A percentile compares a stretch with the other conserved stretches of the same genome.
Evolutionary conservation across 176 grass and related monocot genomes (phyloP).

Genomic region (Rhipidocladum racemiflorum): DNA sequence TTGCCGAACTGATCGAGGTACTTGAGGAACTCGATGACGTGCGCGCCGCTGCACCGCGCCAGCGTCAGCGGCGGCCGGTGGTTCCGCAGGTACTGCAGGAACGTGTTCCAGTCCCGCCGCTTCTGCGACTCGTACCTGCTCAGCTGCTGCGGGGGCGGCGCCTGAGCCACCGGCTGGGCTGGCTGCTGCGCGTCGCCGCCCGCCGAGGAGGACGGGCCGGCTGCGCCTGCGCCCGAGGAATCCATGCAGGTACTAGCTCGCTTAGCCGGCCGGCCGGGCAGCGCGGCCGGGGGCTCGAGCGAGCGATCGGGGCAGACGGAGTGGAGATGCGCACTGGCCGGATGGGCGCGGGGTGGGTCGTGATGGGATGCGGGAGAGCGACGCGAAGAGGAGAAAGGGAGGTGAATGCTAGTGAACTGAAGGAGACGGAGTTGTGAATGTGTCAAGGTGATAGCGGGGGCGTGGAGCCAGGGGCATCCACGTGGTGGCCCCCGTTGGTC

Average conservation of each 20-base stretch:
- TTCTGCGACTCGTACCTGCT: slow-evolving; percentile 99
- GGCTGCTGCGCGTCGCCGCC: slow-evolving; percentile 10
- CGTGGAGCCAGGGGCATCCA: slow-evolving; percentile 42
- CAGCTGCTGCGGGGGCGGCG: slow-evolving; percentile 35
- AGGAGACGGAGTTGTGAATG: slow-evolving; percentile 37
- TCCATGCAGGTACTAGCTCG: slow-evolving; percentile 30
- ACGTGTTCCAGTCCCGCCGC: slow-evolving; percentile 98
- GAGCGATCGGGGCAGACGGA: slow-evolving; percentile 6
- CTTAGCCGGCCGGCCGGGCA: neutral
- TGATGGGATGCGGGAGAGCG: slow-evolving; percentile 42
- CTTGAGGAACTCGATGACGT: slow-evolving; percentile 96
- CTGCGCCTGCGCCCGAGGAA: slow-evolving; percentile 14
- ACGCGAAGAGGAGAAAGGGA: slow-evolving; percentile 42
- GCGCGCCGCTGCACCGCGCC: slow-evolving; percentile 89
- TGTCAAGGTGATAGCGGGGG: slow-evolving; percentile 36
- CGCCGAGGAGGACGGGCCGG: slow-evolving; percentile 11
- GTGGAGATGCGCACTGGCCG: neutral
- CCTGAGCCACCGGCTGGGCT: slow-evolving; percentile 20
- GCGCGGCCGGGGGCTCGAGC: slow-evolving; percentile 2
- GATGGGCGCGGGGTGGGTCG: neutral
- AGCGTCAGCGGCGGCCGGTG: slow-evolving; percentile 92
- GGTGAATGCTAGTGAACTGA: slow-evolving; percentile 33
- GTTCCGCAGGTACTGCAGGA: slow-evolving; percentile 97
- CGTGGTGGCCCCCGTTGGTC: slow-evolving; percentile 58
- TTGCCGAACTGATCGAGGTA: slow-evolving; percentile 99